A percentile compares a stretch with the other conserved stretches of the same genome.
Conservation (phyloP, 768 basidiomycete species). For the Russula ochroleuca region DNA sequence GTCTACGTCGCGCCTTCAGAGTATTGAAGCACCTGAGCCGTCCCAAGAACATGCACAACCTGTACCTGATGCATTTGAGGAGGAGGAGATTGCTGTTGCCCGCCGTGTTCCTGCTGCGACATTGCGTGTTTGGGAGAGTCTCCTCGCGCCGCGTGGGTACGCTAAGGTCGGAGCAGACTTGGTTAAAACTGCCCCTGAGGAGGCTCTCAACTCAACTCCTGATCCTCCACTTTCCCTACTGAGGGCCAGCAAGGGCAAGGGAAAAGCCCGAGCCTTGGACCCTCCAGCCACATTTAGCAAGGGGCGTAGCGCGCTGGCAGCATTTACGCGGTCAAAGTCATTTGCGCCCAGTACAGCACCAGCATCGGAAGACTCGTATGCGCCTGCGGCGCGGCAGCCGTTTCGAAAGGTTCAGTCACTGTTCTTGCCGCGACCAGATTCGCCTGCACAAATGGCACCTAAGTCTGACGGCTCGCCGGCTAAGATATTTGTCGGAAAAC, state of each 20-base stretch:
- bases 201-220: constrained; percentile 11
- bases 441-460: constrained; percentile 21
- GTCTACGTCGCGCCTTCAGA: background rate
- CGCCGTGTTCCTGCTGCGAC: constrained; percentile 59
- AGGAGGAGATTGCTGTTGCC: constrained; percentile 55
- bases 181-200: constrained; percentile 35
- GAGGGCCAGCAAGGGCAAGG: background rate
- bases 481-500: constrained; percentile 51
- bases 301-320: constrained; percentile 45
- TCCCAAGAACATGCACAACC: constrained; percentile 1
- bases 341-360: constrained; percentile 43
- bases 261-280: constrained; percentile 12
- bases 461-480: constrained; percentile 16
- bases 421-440: constrained; percentile 17
- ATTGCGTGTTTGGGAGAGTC: constrained; percentile 64
- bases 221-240: background rate
- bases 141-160: constrained; percentile 65
- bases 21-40: constrained; percentile 4
- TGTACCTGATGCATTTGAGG: constrained; percentile 32
- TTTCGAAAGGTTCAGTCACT: constrained; percentile 41
- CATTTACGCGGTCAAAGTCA: constrained; percentile 61
- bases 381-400: constrained; percentile 37
- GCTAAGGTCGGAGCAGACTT: constrained; percentile 55
- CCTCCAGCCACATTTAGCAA: constrained; percentile 3
- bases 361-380: constrained; percentile 23